These are phyloP conservation scores for Lablab purpureus DNA, from an alignment of 306 rosid genomes.

Conservation along the genomic window DNA sequence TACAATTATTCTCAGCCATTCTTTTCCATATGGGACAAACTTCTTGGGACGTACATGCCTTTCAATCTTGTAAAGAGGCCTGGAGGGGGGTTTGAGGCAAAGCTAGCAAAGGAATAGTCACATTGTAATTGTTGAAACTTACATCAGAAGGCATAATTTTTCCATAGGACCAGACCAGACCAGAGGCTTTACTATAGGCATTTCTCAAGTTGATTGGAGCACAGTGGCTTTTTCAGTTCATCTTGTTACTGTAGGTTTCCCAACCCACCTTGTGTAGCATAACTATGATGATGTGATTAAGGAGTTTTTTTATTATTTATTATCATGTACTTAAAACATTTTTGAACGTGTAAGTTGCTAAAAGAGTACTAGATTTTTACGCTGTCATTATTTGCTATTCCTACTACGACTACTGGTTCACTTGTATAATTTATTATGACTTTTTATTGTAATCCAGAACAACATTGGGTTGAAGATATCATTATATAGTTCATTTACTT, in stretches of 20 bases:
- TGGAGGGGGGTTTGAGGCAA: slow-evolving; percentile 81
- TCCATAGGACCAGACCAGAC: slow-evolving; percentile 32
- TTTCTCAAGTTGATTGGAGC: slow-evolving; percentile 53
- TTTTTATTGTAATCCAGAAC: slow-evolving; percentile 27
- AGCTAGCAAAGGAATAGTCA: slow-evolving; percentile 57
- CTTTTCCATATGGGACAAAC: slow-evolving; percentile 86
- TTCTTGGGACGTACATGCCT: slow-evolving; percentile 88
- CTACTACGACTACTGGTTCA: slow-evolving; percentile 2
- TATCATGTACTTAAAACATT: slow-evolving; percentile 43
- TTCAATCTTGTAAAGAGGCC: slow-evolving; percentile 70
- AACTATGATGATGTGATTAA: slow-evolving; percentile 45
- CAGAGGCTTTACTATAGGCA: slow-evolving; percentile 41
- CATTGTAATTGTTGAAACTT: slow-evolving; percentile 37
- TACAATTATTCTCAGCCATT: slow-evolving; percentile 92
- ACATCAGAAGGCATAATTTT: slow-evolving; percentile 33
- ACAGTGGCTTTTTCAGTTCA: slow-evolving; percentile 45
- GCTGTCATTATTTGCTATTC: slow-evolving; percentile 24
- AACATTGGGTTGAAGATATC: slow-evolving; percentile 9
- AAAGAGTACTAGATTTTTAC: slow-evolving; percentile 29
- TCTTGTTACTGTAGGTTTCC: slow-evolving; percentile 45
- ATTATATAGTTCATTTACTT: background rate
- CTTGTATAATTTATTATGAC: slow-evolving; percentile 28
- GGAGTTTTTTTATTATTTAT: slow-evolving; percentile 39
- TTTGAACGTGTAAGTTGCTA: slow-evolving; percentile 40
- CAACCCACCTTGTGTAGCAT: slow-evolving; percentile 60